Evolutionary conservation across 805 yeast genomes (phyloP), one percentile per base, ranked within the genome.

Genomic region (Starmerella ratchasimensis): DNA sequence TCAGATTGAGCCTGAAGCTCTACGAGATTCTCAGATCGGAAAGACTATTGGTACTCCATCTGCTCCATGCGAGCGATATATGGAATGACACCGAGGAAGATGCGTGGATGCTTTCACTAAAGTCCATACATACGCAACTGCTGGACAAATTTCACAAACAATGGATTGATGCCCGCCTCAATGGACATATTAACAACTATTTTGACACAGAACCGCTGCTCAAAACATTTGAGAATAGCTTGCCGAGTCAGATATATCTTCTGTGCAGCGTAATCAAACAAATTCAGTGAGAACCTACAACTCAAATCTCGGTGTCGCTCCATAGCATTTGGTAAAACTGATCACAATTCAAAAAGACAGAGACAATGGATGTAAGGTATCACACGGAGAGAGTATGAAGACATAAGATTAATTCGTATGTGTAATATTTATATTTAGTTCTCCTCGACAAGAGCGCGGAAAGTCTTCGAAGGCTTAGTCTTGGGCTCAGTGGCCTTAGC

Each of bases 401-500:
- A n/a, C n/a, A n/a, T n/a, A n/a, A n/a, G n/a, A n/a, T n/a, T n/a
- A n/a, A n/a, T n/a, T n/a, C n/a, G n/a, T n/a, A n/a, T n/a, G n/a
- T n/a, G n/a, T n/a, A n/a, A n/a, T 22, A 22, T 7, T 22, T 22
- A 7, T n/a, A 13, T 14, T 51, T 57, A 57, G 51, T 52, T 46
- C 45, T 55, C 57, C 50, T 54, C 48, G 36, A 58, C 43, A 25
- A 56, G 50, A 37, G 46, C 36, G 46, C 36, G 38, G 55, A 54
- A 55, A 36, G 47, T 49, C 57, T 55, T 52, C 41, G 57, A 38
- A 37, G 54, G 36, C 51, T 47, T 51, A 48, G 52, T 47, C 57
- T 71, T 69, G 54, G 73, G 45, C 65, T 68, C 65, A 55, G 68
- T 76, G 63, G 66, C 79, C 76, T 81, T 81, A 63, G 67, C 68